A percentile compares a stretch with the other conserved stretches of the same genome.
These are phyloP conservation scores for Teratosphaeria pseudoeucalypti DNA, from an alignment of 2,329 filamentous ascomycete genomes.

Conservation along the genomic window DNA sequence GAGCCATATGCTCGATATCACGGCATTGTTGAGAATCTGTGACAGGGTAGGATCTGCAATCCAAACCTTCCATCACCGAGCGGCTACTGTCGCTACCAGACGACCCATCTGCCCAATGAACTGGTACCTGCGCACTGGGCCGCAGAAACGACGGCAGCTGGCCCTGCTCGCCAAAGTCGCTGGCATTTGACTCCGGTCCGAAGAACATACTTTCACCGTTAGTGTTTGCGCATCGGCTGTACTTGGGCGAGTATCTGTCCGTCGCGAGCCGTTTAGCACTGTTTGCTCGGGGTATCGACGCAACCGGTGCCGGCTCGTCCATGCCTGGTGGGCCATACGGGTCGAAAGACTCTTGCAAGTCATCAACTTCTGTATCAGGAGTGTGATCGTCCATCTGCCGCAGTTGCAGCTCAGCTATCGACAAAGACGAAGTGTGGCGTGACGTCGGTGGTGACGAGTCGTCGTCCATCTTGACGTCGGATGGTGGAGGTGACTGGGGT, in stretches of 20 bases:
- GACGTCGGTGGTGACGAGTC: constrained; percentile 6
- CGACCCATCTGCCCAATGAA: constrained; percentile 29
- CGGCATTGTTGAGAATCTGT: neutral
- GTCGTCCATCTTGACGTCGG: constrained; percentile 7
- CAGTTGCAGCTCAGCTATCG: neutral
- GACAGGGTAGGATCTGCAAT: neutral
- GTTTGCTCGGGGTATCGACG: constrained; percentile 32
- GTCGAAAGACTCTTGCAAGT: constrained; percentile 16
- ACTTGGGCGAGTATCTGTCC: neutral
- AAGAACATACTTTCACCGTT: neutral
- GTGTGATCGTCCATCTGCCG: neutral
- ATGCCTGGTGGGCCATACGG: constrained; percentile 16
- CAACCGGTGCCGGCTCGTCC: constrained; percentile 11
- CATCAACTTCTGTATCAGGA: constrained; percentile 9
- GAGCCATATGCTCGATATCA: neutral
- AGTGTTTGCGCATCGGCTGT: neutral
- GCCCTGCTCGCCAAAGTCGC: constrained; percentile 13
- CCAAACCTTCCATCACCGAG: neutral
- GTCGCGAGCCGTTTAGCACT: constrained; percentile 27
- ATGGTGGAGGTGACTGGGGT: constrained; percentile 24
- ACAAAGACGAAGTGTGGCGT: constrained; percentile 2
- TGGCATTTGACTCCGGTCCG: constrained; percentile 13
- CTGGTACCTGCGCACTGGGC: neutral
- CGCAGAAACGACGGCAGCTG: constrained; percentile 2
- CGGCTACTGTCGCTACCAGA: constrained; percentile 19